phyloP scores from a whole-genome alignment of 352 stramenopile genomes.

The Thalassiosira livingstoniorum region DNA sequence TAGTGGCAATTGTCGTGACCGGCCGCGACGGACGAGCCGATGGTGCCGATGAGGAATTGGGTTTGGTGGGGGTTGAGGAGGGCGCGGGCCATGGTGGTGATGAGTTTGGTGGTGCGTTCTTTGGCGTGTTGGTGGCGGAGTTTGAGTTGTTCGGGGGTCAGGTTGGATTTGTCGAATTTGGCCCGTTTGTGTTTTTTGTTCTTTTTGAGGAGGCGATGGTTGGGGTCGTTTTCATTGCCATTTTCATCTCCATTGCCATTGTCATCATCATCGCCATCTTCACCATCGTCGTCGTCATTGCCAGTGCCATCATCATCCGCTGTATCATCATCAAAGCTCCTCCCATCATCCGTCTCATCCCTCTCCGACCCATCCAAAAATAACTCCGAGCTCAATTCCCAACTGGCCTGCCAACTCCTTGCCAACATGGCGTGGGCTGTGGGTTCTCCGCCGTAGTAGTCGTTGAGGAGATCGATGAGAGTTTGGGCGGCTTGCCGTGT shows the following conservation, averaged over 20 bases:
- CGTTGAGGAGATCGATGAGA: slow-evolving; percentile 24
- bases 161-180: slow-evolving; percentile 26
- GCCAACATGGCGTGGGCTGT: slow-evolving; percentile 27
- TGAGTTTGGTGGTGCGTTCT: slow-evolving; percentile 41
- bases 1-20: slow-evolving; percentile 50
- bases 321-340: neutral
- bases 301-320: slow-evolving; percentile 1
- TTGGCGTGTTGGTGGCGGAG: slow-evolving; percentile 10
- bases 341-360: neutral
- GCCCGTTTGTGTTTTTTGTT: slow-evolving; percentile 21
- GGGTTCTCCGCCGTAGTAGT: slow-evolving; percentile 38
- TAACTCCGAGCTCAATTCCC: slow-evolving; percentile 24
- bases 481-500: slow-evolving; percentile 22
- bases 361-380: slow-evolving; percentile 12
- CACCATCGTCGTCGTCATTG: neutral
- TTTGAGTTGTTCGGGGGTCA: slow-evolving; percentile 31
- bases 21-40: slow-evolving; percentile 30
- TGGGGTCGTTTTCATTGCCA: slow-evolving; percentile 8
- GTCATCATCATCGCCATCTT: slow-evolving; percentile 12
- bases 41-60: slow-evolving; percentile 42
- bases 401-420: slow-evolving; percentile 36
- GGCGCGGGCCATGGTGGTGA: slow-evolving; percentile 43
- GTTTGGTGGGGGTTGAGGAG: slow-evolving; percentile 39
- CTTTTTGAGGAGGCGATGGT: slow-evolving; percentile 10
- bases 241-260: neutral